Percentiles rank a stretch among this genome's conserved stretches.
phyloP scores from a whole-genome alignment of 2,329 filamentous ascomycete species.

The Colletotrichum caudatum region DNA sequence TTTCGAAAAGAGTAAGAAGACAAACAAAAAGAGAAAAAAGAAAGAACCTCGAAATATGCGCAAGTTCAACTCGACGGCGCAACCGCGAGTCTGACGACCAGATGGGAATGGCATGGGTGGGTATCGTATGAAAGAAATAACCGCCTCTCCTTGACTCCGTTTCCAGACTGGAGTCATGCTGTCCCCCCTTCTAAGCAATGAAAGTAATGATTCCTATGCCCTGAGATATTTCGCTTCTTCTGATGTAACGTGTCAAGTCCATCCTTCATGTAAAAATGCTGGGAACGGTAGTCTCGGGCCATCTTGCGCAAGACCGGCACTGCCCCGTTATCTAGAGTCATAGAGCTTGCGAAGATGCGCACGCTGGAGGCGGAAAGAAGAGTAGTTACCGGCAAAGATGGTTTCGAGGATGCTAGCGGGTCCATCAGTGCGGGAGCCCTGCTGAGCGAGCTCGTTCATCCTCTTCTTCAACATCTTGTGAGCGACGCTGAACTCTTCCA shows the following conservation, averaged over 20 bases:
- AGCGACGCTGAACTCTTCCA: slow-evolving; percentile 76
- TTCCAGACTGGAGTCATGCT: slow-evolving; percentile 17
- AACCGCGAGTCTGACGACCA: not conserved
- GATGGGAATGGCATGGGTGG: slow-evolving; percentile 10
- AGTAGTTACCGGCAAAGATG: slow-evolving; percentile 84
- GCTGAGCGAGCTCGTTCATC: slow-evolving; percentile 64
- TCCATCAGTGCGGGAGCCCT: slow-evolving; percentile 45
- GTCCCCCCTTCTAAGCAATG: slow-evolving; percentile 26
- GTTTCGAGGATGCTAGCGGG: slow-evolving; percentile 74
- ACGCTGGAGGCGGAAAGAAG: slow-evolving; percentile 77
- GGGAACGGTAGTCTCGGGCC: not conserved
- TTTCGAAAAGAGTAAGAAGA: slow-evolving; percentile 21
- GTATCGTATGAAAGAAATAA: slow-evolving; percentile 39
- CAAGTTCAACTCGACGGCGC: slow-evolving; percentile 7
- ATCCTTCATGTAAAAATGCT: slow-evolving; percentile 4
- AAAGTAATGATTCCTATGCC: slow-evolving; percentile 25
- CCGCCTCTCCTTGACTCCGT: slow-evolving; percentile 40
- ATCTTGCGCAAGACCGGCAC: slow-evolving; percentile 8
- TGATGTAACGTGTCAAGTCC: slow-evolving; percentile 7
- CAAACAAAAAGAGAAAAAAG: slow-evolving; percentile 7
- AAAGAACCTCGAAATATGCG: slow-evolving; percentile 5
- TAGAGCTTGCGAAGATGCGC: slow-evolving; percentile 69
- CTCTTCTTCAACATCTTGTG: slow-evolving; percentile 67
- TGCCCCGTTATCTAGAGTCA: slow-evolving; percentile 43
- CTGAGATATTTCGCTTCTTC: slow-evolving; percentile 11